Conservation (phyloP, 441 rosid genomes). For the Arabidopsis hybrid region DNA sequence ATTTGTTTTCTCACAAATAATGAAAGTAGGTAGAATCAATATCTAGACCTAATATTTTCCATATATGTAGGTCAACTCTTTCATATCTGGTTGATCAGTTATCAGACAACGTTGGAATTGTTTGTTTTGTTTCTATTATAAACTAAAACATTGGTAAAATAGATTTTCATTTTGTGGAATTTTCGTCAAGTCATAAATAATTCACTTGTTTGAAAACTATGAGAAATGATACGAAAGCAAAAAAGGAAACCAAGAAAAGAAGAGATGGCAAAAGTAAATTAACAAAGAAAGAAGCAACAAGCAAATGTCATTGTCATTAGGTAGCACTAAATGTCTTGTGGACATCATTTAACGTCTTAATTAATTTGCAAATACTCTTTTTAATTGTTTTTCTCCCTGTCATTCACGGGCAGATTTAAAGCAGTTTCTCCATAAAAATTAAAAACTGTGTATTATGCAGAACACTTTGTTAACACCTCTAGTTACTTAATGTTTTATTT, state of each 20-base stretch:
- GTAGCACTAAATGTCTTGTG: slow-evolving; percentile 41
- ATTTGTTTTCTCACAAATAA: not conserved
- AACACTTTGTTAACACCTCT: not conserved
- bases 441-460: slow-evolving; percentile 10
- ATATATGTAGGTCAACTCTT: slow-evolving; percentile 28
- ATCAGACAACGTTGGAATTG: slow-evolving; percentile 4
- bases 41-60: slow-evolving; percentile 15
- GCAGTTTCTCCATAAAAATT: slow-evolving; percentile 23
- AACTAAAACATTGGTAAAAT: not conserved
- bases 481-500: slow-evolving; percentile 16
- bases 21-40: slow-evolving; percentile 32
- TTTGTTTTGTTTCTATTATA: not conserved
- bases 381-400: not conserved
- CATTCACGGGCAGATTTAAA: not conserved
- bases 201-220: slow-evolving; percentile 9
- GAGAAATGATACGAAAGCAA: not conserved
- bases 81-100: slow-evolving; percentile 19
- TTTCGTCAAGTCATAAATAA: not conserved
- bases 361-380: slow-evolving; percentile 13
- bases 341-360: slow-evolving; percentile 32
- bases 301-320: slow-evolving; percentile 46
- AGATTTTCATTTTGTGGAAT: not conserved
- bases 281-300: slow-evolving; percentile 24
- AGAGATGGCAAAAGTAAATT: slow-evolving; percentile 33
- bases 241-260: slow-evolving; percentile 19